Evolutionary conservation across 1,284 basidiomycete genomes (phyloP).

Genomic region (Puccinia polysora): DNA sequence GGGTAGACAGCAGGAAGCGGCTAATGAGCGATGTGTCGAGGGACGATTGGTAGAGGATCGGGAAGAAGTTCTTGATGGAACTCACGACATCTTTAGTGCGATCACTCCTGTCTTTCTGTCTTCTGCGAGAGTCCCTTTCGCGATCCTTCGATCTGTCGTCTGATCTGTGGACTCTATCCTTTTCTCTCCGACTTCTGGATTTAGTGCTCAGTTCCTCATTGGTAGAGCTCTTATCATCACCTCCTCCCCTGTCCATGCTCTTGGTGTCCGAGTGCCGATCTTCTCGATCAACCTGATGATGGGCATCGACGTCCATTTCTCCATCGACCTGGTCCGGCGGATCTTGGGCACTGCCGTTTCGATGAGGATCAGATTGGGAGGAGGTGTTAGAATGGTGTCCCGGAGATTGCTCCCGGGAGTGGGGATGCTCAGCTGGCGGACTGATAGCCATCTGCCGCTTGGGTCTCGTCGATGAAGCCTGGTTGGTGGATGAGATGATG

Average conservation of each 20-base stretch:
- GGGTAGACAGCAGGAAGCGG: background rate
- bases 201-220: slow-evolving; percentile 1
- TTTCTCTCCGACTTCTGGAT: slow-evolving; percentile 18
- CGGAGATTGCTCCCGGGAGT: too few relatives aligned
- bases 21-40: background rate
- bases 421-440: background rate
- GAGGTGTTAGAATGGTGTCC: too few relatives aligned
- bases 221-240: slow-evolving; percentile 15
- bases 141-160: slow-evolving; percentile 14
- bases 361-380: too few relatives aligned
- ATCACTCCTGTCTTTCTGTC: slow-evolving; percentile 24
- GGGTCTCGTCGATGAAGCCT: too few relatives aligned
- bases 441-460: slow-evolving; percentile 22
- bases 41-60: background rate
- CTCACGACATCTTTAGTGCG: slow-evolving; percentile 14
- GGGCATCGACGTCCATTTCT: too few relatives aligned
- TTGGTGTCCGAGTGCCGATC: too few relatives aligned
- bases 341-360: too few relatives aligned
- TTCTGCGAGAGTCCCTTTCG: slow-evolving; percentile 18
- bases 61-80: background rate
- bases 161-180: slow-evolving; percentile 13
- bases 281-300: too few relatives aligned
- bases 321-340: background rate
- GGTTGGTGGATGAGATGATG: too few relatives aligned
- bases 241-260: background rate